phyloP scores from a whole-genome alignment of 495 filamentous ascomycete genomes.

The Xylaria palmicola region DNA sequence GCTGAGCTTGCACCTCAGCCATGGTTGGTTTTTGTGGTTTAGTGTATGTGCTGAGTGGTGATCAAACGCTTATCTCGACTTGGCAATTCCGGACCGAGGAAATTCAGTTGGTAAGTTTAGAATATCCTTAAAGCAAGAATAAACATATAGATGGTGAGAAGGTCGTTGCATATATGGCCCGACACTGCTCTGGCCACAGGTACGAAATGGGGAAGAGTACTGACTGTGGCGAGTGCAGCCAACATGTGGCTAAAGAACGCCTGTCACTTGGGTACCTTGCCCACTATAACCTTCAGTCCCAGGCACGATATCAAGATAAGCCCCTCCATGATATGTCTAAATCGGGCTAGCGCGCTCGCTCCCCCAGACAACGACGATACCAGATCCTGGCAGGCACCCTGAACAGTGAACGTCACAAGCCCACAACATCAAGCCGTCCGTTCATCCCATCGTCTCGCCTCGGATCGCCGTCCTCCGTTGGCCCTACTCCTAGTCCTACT shows the following conservation, averaged over 20 bases:
- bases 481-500: neutral
- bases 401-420: conserved; percentile 1
- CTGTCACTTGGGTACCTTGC: neutral
- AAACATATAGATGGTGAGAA: too few species aligned
- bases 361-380: conserved; percentile 8
- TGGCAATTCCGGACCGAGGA: neutral
- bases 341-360: conserved; percentile 13
- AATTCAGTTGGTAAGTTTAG: too few species aligned
- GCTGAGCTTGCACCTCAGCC: conserved; percentile 53
- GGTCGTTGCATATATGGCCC: too few species aligned
- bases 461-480: neutral
- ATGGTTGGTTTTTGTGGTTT: conserved; percentile 26
- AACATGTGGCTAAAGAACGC: conserved; percentile 5
- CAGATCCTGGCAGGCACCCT: neutral
- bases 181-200: too few species aligned
- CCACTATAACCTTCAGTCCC: too few species aligned
- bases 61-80: neutral
- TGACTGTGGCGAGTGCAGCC: neutral
- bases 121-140: too few species aligned
- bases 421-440: conserved; percentile 9
- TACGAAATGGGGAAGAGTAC: neutral
- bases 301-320: neutral
- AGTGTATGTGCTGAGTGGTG: neutral
- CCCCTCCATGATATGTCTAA: conserved; percentile 21
- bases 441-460: conserved; percentile 1